Conservation (phyloP, 257 asterid species). For the Solanum pennellii region DNA sequence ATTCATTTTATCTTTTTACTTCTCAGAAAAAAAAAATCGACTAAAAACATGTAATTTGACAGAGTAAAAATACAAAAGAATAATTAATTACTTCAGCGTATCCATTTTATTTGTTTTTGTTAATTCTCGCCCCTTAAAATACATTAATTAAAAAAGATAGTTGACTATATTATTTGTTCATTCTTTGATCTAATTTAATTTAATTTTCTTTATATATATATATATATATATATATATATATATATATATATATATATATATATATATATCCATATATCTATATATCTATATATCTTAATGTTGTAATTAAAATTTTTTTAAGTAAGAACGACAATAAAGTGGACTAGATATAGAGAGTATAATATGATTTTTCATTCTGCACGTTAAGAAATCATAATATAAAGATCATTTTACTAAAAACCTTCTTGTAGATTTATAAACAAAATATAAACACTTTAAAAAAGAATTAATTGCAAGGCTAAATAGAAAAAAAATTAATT, state of each 20-base stretch:
- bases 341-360: neutral
- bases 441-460: no score
- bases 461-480: no score
- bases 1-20: neutral
- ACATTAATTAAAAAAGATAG: neutral
- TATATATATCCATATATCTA: no score
- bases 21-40: neutral
- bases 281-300: no score
- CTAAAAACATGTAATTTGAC: neutral
- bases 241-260: no score
- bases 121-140: neutral
- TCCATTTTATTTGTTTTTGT: neutral
- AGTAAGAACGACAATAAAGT: no score
- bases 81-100: neutral
- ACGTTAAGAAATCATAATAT: neutral
- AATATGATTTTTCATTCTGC: neutral
- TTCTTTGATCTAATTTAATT: neutral
- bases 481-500: no score
- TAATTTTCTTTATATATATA: no score
- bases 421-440: no score
- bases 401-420: neutral
- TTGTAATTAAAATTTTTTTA: no score
- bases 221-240: no score
- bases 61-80: neutral
- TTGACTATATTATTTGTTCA: neutral